Base-by-base conservation (phyloP, 768 basidiomycete genomes). In the Agrocybe pediades region DNA sequence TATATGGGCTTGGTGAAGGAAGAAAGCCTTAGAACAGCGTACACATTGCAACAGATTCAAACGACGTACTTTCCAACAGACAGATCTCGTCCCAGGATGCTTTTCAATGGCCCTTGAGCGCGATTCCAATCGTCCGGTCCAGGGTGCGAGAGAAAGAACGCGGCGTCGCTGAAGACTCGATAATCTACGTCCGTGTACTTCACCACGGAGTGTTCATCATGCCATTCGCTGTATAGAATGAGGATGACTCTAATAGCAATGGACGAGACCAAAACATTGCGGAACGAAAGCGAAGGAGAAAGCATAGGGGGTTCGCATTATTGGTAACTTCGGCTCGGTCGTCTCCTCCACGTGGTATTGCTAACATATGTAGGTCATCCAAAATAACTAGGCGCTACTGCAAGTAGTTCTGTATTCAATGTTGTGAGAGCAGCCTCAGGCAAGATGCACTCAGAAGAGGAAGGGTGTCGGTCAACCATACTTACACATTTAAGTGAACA, bases 171-270 rank as follows among this genome's bases (percentile, higher is more conserved):
- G 75, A 98, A 97, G 61, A 99, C 96, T 30, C 85, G 82, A 70
- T 98, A 98, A 71, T 99, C 97, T 59, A 98, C 80, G 70, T 99
- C 97, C n/a, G 97, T 98, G 67, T 98, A 99, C 70, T 95, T 95
- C 20, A 98, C 86, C 25, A 84, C 68, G 1, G 90, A 91, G 60
- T 74, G 85, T 15, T 82, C 82, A 62, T 97, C 94, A 54, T 95
- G 93, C 84, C 90, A 93, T 72, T 91, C 90, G 65, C 92, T 93
- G 68, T 95, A 96, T 3, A 87, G 65, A 53, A 96, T 87, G 41
- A 96, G 81, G 5, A 66, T 76, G 26, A 90, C 66, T 54, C 92
- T 85, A 47, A 95, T 65, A 36, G 79, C n/a, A 19, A 75, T 68
- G 1, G 90, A 83, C 20, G 75, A 59, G 17, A 76, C 24, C n/a